Evolutionary conservation across 129 eudicot genomes (phyloP), one percentile per base, ranked within the genome.

Genomic region (Flaveria linearis): DNA sequence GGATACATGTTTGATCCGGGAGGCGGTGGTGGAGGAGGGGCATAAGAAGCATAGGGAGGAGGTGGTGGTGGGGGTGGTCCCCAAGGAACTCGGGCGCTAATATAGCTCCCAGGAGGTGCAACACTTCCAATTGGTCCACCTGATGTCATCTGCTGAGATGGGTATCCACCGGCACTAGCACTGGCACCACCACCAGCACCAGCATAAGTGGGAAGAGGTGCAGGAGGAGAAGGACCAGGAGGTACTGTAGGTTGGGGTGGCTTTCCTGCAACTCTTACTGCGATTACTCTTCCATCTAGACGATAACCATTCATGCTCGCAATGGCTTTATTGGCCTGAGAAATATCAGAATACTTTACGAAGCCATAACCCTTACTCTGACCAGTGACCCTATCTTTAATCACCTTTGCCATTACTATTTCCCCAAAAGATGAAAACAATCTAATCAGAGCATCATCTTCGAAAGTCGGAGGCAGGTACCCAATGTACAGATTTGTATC

Each of bases 231-330:
- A 49, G 97, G 96, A 46, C 91, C 96, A 51, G 91, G 94, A 51
- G 98, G 93, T 17, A 84, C 82, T 16, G 88, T 47, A 15, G 98
- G 98, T 74, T 87, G 96, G 55, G 98, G 98, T 16, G 96, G 94
- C 80, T 86, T 92, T n/a, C 98, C 98, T 9, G 98, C 98, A 69
- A 92, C 92, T 77, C 98, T 86, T 47, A 92, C 98, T 16, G 96
- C 98, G 76, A 92, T 92, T 23, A 84, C 85, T 76, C 98, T 91
- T 51, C 98, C 98, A 33, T 90, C 96, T n/a, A 92, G 74, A 26
- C 82, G 89, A 78, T 90, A 81, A 33, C 98, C 98, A 75, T 86
- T 92, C 98, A 92, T 92, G 76, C 96, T 85, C 20, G 89, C 80
- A 79, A 83, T 92, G 12, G 98, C 98, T 46, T 64, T 81, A 80